A percentile compares a stretch with the other conserved stretches of the same genome.
Conservation (phyloP, 2,329 filamentous ascomycete species). For the Ceratocystis diversiconidia region DNA sequence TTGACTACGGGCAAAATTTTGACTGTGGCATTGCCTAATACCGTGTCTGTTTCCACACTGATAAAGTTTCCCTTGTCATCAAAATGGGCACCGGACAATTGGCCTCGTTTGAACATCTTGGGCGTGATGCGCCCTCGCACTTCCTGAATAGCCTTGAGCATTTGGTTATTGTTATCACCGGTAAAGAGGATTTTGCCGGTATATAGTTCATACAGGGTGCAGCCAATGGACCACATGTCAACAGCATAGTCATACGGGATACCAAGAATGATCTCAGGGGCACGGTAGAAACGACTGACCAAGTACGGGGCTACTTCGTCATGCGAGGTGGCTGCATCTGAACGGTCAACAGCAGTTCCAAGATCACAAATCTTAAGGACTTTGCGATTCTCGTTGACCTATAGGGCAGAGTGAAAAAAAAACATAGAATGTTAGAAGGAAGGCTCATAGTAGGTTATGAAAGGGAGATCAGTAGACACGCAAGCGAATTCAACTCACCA, state of each 20-base stretch:
- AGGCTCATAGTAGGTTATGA: conserved; percentile 16
- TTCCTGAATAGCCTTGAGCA: conserved; percentile 93
- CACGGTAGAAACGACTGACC: conserved; percentile 92
- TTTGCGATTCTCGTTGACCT: conserved; percentile 69
- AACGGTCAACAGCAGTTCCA: conserved; percentile 84
- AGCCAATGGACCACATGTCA: conserved; percentile 96
- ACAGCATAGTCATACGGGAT: conserved; percentile 89
- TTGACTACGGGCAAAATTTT: conserved; percentile 57
- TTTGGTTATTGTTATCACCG: conserved; percentile 92
- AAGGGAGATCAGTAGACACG: background rate
- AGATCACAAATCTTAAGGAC: conserved; percentile 90
- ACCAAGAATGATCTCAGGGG: conserved; percentile 93
- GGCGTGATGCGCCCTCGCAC: conserved; percentile 82
- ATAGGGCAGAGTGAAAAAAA: background rate
- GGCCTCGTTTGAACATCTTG: conserved; percentile 73
- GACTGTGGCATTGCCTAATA: conserved; percentile 64
- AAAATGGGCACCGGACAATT: conserved; percentile 65
- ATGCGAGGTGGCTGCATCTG: conserved; percentile 54
- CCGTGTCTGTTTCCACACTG: conserved; percentile 73
- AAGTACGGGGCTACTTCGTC: conserved; percentile 89
- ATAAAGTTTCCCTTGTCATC: conserved; percentile 72
- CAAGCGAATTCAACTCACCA: conserved; percentile 35
- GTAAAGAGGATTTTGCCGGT: conserved; percentile 96
- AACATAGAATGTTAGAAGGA: conserved; percentile 12
- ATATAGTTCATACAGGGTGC: conserved; percentile 91